A percentile compares a stretch with the other conserved stretches of the same genome.
phyloP scores from a whole-genome alignment of 1,284 basidiomycete species.

The Moniliella sp. region DNA sequence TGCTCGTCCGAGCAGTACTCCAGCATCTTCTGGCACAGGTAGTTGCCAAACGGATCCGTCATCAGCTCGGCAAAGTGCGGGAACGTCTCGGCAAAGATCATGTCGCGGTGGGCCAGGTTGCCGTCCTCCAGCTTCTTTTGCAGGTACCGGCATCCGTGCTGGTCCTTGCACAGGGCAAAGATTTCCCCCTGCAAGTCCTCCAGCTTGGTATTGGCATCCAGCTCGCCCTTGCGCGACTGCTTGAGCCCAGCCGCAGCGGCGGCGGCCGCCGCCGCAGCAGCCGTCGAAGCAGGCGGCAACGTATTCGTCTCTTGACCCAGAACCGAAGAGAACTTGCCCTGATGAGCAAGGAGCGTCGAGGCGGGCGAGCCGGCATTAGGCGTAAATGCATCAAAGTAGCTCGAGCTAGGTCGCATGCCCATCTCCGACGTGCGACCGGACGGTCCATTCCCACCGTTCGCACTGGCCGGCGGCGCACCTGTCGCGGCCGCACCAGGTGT shows the following conservation, averaged over 20 bases:
- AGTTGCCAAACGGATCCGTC: conserved; percentile 99
- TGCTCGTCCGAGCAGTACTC: conserved; percentile 96
- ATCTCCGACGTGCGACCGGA: no score
- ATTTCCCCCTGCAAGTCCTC: conserved; percentile 88
- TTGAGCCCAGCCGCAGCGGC: conserved; percentile 37
- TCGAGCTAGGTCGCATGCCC: conserved; percentile 12
- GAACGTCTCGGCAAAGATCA: conserved; percentile 97
- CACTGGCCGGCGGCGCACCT: no score
- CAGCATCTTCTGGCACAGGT: conserved; percentile 90
- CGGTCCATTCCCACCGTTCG: no score
- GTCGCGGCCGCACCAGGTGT: no score
- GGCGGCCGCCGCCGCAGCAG: conserved; percentile 2
- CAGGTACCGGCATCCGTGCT: conserved; percentile 91
- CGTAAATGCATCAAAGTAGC: conserved; percentile 20
- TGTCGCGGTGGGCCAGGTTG: conserved; percentile 53
- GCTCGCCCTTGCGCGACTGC: conserved; percentile 54
- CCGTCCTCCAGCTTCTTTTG: conserved; percentile 99
- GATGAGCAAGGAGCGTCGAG: conserved; percentile 7
- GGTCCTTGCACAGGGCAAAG: conserved; percentile 80
- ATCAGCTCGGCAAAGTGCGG: conserved; percentile 93
- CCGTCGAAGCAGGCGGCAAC: not conserved
- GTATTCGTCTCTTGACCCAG: not conserved
- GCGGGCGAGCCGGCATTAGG: conserved; percentile 3
- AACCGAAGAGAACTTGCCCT: conserved; percentile 11
- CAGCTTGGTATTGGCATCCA: conserved; percentile 53